A percentile compares a stretch with the other conserved stretches of the same genome.
phyloP scores from a whole-genome alignment of 495 filamentous ascomycete species.

The Neurospora tetraspora region DNA sequence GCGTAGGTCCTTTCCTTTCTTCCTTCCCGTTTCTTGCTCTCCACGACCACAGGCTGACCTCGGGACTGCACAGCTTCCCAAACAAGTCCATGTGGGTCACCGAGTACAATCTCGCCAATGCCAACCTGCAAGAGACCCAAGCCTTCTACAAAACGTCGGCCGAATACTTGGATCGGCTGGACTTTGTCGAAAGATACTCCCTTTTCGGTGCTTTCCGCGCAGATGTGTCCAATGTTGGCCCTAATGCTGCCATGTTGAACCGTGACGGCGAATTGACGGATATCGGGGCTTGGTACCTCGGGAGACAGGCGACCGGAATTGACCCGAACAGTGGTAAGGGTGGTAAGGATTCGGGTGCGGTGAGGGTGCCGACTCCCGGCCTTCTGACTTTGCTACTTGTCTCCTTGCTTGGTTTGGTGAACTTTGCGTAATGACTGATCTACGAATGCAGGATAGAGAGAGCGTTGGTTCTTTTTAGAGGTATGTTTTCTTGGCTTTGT shows the following conservation, averaged over 20 bases:
- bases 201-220: slow-evolving; percentile 66
- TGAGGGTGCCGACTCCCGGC: not conserved
- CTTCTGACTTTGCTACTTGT: not conserved
- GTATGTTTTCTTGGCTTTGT: not conserved
- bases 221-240: slow-evolving; percentile 55
- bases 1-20: slow-evolving; percentile 23
- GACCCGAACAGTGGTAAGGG: slow-evolving; percentile 14
- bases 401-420: not conserved
- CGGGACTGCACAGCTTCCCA: slow-evolving; percentile 33
- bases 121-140: slow-evolving; percentile 45
- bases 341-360: not conserved
- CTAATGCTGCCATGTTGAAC: slow-evolving; percentile 56
- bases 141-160: slow-evolving; percentile 52
- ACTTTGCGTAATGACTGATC: not conserved
- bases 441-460: not conserved
- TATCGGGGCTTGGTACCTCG: slow-evolving; percentile 68
- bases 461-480: not conserved
- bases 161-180: slow-evolving; percentile 54
- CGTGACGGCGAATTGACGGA: slow-evolving; percentile 53
- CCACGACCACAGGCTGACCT: not conserved
- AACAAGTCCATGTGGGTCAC: slow-evolving; percentile 62
- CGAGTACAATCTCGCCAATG: slow-evolving; percentile 49
- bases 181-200: slow-evolving; percentile 53
- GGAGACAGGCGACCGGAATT: slow-evolving; percentile 40
- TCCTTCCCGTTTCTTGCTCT: not conserved